Percentiles rank a stretch among this genome's conserved stretches.
These are phyloP conservation scores for Claviceps quebecensis DNA, from an alignment of 2,329 filamentous ascomycete genomes.

Conservation along the genomic window DNA sequence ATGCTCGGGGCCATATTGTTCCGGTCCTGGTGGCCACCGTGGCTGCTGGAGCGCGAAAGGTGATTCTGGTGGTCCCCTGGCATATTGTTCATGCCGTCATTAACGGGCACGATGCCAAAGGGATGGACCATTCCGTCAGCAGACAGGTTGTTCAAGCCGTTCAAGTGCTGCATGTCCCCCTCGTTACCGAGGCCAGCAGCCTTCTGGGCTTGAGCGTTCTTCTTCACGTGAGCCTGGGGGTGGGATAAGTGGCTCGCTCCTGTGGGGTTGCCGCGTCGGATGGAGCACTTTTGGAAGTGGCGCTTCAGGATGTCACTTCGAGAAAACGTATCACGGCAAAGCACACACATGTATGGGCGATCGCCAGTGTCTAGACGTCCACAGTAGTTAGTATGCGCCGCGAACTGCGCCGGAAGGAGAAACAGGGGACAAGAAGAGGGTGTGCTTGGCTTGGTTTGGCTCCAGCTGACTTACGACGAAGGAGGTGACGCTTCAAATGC, in stretches of 20 bases:
- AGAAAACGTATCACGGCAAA: slow-evolving; percentile 96
- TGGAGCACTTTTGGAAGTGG: slow-evolving; percentile 98
- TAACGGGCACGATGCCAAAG: slow-evolving; percentile 41
- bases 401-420: slow-evolving; percentile 12
- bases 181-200: slow-evolving; percentile 36
- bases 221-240: slow-evolving; percentile 78
- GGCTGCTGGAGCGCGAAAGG: slow-evolving; percentile 46
- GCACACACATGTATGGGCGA: slow-evolving; percentile 92
- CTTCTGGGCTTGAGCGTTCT: slow-evolving; percentile 49
- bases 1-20: slow-evolving; percentile 40
- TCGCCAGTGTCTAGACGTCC: slow-evolving; percentile 70
- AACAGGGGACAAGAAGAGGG: neutral
- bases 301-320: slow-evolving; percentile 97
- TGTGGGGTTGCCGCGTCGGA: slow-evolving; percentile 87
- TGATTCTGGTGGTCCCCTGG: slow-evolving; percentile 43
- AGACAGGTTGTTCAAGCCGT: slow-evolving; percentile 44
- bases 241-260: slow-evolving; percentile 90
- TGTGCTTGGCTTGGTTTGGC: neutral
- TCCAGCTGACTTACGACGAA: slow-evolving; percentile 64
- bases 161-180: slow-evolving; percentile 44
- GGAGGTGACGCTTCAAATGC: slow-evolving; percentile 88
- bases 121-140: slow-evolving; percentile 43
- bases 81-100: slow-evolving; percentile 46
- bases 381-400: slow-evolving; percentile 14
- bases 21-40: slow-evolving; percentile 40